These are phyloP conservation scores for Luffa aegyptiaca DNA, from an alignment of 306 rosid genomes.

Conservation along the genomic window DNA sequence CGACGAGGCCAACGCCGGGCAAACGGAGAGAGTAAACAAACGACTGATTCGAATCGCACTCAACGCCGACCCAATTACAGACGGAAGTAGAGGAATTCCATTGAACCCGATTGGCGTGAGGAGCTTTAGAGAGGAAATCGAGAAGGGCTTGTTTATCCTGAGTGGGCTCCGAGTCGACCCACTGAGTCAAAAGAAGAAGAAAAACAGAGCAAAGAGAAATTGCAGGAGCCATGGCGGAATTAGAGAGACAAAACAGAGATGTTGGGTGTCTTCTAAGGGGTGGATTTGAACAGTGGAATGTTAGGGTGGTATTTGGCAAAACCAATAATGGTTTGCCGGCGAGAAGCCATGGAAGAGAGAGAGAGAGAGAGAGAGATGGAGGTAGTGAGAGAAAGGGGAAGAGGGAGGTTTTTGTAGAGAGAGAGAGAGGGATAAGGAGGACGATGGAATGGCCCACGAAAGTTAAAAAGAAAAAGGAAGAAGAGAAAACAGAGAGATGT, in stretches of 20 bases:
- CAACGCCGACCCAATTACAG: slow-evolving; percentile 77
- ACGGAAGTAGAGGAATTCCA: slow-evolving; percentile 76
- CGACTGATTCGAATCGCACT: slow-evolving; percentile 43
- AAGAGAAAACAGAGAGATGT: not conserved
- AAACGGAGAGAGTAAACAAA: slow-evolving; percentile 51
- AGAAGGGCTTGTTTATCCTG: slow-evolving; percentile 86
- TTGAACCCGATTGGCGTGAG: slow-evolving; percentile 53
- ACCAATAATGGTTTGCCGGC: slow-evolving; percentile 4
- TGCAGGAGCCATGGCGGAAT: not conserved
- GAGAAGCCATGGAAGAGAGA: slow-evolving; percentile 5
- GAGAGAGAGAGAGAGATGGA: not conserved
- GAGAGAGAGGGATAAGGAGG: not conserved
- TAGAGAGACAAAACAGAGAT: not conserved
- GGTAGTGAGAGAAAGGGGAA: not conserved
- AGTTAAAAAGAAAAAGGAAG: not conserved
- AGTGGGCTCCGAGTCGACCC: slow-evolving; percentile 59
- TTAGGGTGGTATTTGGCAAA: not conserved
- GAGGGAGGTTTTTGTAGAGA: not conserved
- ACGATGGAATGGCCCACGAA: slow-evolving; percentile 4
- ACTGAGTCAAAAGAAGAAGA: slow-evolving; percentile 10
- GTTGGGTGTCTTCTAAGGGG: not conserved
- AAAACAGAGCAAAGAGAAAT: not conserved
- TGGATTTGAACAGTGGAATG: not conserved
- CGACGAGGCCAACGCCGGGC: slow-evolving; percentile 78
- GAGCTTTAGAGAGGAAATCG: slow-evolving; percentile 46